Base-by-base conservation (phyloP, 345 rosid genomes). In the Citrus glauca region DNA sequence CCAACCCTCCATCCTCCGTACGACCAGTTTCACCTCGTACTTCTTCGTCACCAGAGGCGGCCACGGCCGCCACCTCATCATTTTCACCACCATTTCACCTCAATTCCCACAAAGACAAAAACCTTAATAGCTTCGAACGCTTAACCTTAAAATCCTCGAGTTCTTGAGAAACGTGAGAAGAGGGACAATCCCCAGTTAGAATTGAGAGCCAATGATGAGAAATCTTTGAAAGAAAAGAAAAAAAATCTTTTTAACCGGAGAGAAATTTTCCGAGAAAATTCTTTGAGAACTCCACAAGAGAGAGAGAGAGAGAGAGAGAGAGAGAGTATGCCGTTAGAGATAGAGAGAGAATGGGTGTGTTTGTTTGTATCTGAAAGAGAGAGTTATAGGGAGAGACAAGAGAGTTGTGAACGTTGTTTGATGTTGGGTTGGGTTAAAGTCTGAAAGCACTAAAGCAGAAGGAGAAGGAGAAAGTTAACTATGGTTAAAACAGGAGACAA, bases 51-150 rank as follows among this genome's bases (percentile, higher is more conserved):
- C 88, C 80, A 87, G 84, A 2, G 98, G 95, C 76, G 97, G 97
- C 95, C 97, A 90, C 25, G 97, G 98, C 76, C 98, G 89, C 97
- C 99, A 92, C 85, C 89, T 89, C 95, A 96, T 96, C 99, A 94
- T 96, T 92, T 92, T 94, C 80, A 88, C 99, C 86, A 91, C 98
- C 98, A 91, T 91, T 86, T 75, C 71, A 45, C 67, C 77, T 72
- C 8, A 17, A 53, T 59, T 24, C 56, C n/a, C 33, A 40, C 14
- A 53, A 60, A 37, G 4, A 35, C 63, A 56, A 33, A 45, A 68
- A 42, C 76, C 77, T 69, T 35, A 74, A 73, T 72, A 24, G 33
- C 45, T n/a, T 25, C 56, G 13, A 76, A 33, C 50, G 32, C 57
- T 48, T 67, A 28, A 79, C 64, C 67, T 66, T 72, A 30, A 81